Base-by-base conservation (phyloP, 176 grass and related monocot species). In the Bothriochloa decipiens region DNA sequence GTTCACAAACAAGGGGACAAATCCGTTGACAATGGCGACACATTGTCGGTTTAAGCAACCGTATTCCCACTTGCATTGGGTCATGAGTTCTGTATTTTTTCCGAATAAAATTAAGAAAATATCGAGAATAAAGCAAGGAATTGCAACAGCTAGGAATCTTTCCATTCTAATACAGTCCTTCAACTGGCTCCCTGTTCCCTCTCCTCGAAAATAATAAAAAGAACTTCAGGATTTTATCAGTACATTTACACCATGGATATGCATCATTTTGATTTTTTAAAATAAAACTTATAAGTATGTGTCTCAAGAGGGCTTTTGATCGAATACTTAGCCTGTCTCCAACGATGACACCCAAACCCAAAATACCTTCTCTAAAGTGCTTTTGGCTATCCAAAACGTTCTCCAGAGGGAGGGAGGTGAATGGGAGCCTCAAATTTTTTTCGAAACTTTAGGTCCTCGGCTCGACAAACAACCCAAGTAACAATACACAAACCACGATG, bases 1-100 rank as follows among this genome's bases (percentile, higher is more conserved):
- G 5, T 60, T 32, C 53, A 7, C 39, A 8, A 76, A 37, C 65
- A 37, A 70, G 65, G 75, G 66, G 75, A 86, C 39, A 80, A 72
- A 72, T 70, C 79, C 66, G 32, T 50, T 86, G 67, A 53, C 58
- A 64, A n/a, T 35, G 28, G 27, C 46, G 46, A 40, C 65, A 11
- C 8, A 18, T 53, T 77, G n/a, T 53, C 70, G 57, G 36, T 37
- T 72, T 75, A 26, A 66, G 60, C 65, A 8, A 18, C 42, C 43
- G 9, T 37, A 42, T 12, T 45, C 42, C 11, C 42, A n/a, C 26
- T 61, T 29, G n/a, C n/a, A n/a, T n/a, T n/a, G 12, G 57, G 4
- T 7, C 8, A 14, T 36, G 35, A 32, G 40, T 22, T 20, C 46
- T 67, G 40, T 35, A 20, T 29, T 46, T 9, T 36, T 36, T 36